These are phyloP conservation scores for Leccinum truebloodii DNA, from an alignment of 768 basidiomycete genomes.

Conservation along the genomic window DNA sequence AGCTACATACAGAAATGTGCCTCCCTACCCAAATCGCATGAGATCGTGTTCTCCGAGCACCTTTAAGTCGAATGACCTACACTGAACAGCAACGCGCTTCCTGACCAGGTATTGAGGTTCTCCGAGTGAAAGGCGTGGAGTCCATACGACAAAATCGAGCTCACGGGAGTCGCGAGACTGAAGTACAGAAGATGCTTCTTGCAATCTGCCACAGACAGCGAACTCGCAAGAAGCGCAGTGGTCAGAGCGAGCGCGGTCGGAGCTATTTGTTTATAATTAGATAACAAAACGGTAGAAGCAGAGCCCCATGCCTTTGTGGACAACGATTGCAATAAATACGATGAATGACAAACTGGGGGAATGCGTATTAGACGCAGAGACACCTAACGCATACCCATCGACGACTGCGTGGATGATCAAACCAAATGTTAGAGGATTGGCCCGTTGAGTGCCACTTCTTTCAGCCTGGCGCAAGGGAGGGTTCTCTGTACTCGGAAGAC, in stretches of 20 bases:
- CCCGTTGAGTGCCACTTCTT: constrained; percentile 37
- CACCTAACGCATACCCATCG: constrained; percentile 91
- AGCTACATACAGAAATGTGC: constrained; percentile 93
- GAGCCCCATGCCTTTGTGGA: constrained; percentile 77
- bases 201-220: constrained; percentile 68
- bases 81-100: constrained; percentile 79
- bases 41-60: not conserved
- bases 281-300: not conserved
- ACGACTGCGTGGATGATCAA: constrained; percentile 86
- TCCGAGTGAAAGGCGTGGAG: constrained; percentile 52
- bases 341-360: constrained; percentile 66
- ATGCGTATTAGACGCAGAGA: constrained; percentile 53
- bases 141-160: constrained; percentile 75
- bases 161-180: constrained; percentile 79
- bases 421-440: constrained; percentile 80
- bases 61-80: constrained; percentile 46
- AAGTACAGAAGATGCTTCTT: constrained; percentile 77
- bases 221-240: constrained; percentile 76
- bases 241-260: constrained; percentile 91
- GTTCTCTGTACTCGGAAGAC: constrained; percentile 24
- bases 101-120: constrained; percentile 56
- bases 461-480: constrained; percentile 6
- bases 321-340: constrained; percentile 86
- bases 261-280: constrained; percentile 47
- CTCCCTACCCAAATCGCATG: constrained; percentile 54